Conservation (phyloP, 1,139 yeast species). For the Hemisphaericaspora xylanilytica region DNA sequence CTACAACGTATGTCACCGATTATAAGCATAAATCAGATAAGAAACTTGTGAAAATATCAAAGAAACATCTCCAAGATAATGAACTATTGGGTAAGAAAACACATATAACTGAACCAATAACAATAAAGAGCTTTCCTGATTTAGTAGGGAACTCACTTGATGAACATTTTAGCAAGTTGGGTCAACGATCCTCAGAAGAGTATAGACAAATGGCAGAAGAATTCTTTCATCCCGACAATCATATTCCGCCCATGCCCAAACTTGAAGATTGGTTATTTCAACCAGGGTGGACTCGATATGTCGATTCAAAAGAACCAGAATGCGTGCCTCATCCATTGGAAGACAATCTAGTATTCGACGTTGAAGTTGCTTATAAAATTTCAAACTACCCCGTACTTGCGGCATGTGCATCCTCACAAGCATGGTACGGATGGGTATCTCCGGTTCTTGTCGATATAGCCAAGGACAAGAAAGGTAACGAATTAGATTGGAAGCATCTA, state of each 20-base stretch:
- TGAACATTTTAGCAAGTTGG: slow-evolving; percentile 81
- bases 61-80: slow-evolving; percentile 58
- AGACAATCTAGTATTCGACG: slow-evolving; percentile 77
- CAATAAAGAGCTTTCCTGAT: slow-evolving; percentile 58
- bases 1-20: slow-evolving; percentile 26
- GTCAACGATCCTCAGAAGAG: slow-evolving; percentile 57
- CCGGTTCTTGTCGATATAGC: slow-evolving; percentile 61
- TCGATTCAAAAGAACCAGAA: slow-evolving; percentile 48
- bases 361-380: slow-evolving; percentile 77
- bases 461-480: slow-evolving; percentile 12
- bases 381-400: slow-evolving; percentile 80
- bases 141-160: slow-evolving; percentile 70
- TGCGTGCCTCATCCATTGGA: slow-evolving; percentile 66
- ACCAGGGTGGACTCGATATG: slow-evolving; percentile 87
- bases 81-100: slow-evolving; percentile 80
- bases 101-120: slow-evolving; percentile 57
- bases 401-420: slow-evolving; percentile 69
- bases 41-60: slow-evolving; percentile 54
- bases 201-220: slow-evolving; percentile 49
- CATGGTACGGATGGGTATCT: slow-evolving; percentile 97
- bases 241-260: slow-evolving; percentile 47
- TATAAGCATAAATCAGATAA: slow-evolving; percentile 27
- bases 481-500: slow-evolving; percentile 56
- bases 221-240: slow-evolving; percentile 27
- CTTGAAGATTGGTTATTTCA: slow-evolving; percentile 46